Evolutionary conservation across 1,284 basidiomycete species (phyloP).

Genomic region (Clitocybe nebularis): DNA sequence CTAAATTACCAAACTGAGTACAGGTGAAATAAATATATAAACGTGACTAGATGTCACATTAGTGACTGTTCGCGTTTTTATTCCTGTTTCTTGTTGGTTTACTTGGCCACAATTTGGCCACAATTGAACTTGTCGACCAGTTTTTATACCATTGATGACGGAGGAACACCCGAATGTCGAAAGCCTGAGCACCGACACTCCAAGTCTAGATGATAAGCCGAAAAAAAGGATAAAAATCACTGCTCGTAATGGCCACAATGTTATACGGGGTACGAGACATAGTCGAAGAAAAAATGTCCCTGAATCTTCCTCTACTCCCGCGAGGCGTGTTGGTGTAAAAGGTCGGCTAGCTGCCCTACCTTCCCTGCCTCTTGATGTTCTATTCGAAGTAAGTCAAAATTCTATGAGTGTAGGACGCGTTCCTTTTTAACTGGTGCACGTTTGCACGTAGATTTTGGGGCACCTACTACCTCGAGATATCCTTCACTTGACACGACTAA

Average conservation of each 20-base stretch:
- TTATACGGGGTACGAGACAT: background rate
- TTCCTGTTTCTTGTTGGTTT: no score
- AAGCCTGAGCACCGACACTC: no score
- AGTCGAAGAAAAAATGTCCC: background rate
- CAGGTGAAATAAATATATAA: no score
- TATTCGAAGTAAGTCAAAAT: slow-evolving; percentile 22
- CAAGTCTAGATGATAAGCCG: no score
- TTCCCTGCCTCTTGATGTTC: slow-evolving; percentile 23
- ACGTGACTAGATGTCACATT: no score
- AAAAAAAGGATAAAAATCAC: slow-evolving; percentile 16
- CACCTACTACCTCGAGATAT: slow-evolving; percentile 18
- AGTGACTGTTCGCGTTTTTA: no score
- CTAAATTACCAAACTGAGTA: no score
- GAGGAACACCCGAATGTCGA: no score
- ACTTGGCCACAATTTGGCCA: no score
- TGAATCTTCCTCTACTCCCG: background rate
- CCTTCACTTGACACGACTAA: slow-evolving; percentile 16
- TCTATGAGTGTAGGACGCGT: background rate
- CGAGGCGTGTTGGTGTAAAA: background rate
- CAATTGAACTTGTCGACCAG: no score
- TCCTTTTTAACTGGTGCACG: background rate
- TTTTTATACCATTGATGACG: no score
- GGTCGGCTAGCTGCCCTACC: slow-evolving; percentile 16
- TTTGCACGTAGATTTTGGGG: slow-evolving; percentile 16
- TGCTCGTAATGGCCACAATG: slow-evolving; percentile 10